phyloP scores from a whole-genome alignment of 1,139 yeast genomes.

The Hyphopichia wangnamkhiaoensis region DNA sequence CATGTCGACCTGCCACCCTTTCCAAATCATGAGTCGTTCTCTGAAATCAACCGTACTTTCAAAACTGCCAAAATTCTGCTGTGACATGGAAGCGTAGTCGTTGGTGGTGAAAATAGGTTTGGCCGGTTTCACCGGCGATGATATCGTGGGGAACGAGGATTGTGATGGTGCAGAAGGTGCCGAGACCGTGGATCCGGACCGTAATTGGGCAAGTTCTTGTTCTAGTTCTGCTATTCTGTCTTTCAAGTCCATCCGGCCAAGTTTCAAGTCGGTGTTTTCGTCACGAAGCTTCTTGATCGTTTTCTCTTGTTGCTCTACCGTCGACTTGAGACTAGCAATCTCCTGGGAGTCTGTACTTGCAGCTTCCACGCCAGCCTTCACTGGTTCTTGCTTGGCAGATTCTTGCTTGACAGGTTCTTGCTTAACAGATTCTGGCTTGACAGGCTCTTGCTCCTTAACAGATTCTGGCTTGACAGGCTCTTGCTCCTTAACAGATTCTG shows the following conservation, averaged over 20 bases:
- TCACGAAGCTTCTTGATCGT: slow-evolving; percentile 43
- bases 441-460: slow-evolving; percentile 19
- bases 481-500: too few species aligned
- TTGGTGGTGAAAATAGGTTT: slow-evolving; percentile 37
- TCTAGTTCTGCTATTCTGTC: slow-evolving; percentile 33
- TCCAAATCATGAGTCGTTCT: slow-evolving; percentile 60
- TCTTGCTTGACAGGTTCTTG: too few species aligned
- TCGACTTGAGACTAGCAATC: slow-evolving; percentile 25
- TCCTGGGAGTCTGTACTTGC: slow-evolving; percentile 19
- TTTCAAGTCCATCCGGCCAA: slow-evolving; percentile 48
- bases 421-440: slow-evolving; percentile 6
- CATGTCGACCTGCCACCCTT: slow-evolving; percentile 87
- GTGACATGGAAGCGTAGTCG: slow-evolving; percentile 35
- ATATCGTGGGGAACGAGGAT: slow-evolving; percentile 9
- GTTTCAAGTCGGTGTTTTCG: slow-evolving; percentile 47
- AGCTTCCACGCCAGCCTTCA: slow-evolving; percentile 4
- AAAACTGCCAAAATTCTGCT: slow-evolving; percentile 25
- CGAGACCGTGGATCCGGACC: slow-evolving; percentile 5
- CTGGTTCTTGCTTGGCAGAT: slow-evolving; percentile 2
- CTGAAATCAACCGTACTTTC: slow-evolving; percentile 36
- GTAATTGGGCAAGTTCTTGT: slow-evolving; percentile 12
- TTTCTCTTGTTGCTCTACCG: slow-evolving; percentile 32
- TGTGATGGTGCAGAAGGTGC: slow-evolving; percentile 4
- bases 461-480: slow-evolving; percentile 24
- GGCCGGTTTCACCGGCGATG: slow-evolving; percentile 24